A percentile compares a stretch with the other conserved stretches of the same genome.
These are phyloP conservation scores for Rubia tinctorum DNA, from an alignment of 305 asterid species.

Conservation along the genomic window DNA sequence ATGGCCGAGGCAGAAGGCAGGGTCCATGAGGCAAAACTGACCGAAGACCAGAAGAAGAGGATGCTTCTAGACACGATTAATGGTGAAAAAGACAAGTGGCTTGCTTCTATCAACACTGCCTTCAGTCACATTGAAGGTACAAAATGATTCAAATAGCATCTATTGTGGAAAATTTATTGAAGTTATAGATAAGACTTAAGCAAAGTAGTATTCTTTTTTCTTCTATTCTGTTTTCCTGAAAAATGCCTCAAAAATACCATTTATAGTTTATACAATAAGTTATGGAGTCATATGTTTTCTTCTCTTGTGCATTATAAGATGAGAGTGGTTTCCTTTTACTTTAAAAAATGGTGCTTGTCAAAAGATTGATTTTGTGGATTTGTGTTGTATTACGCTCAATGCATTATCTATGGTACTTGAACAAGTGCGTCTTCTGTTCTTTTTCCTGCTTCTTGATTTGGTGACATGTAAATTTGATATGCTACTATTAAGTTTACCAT, in stretches of 20 bases:
- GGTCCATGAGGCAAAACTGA: slow-evolving; percentile 87
- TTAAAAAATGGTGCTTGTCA: not conserved
- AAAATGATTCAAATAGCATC: slow-evolving; percentile 1
- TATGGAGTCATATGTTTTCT: not conserved
- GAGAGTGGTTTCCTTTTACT: not conserved
- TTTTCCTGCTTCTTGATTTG: not conserved
- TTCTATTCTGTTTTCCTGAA: not conserved
- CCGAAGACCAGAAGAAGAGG: slow-evolving; percentile 87
- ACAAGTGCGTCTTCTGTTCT: not conserved
- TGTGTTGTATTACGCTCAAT: not conserved
- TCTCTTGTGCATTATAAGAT: no score
- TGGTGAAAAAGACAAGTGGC: slow-evolving; percentile 99
- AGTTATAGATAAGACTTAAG: not conserved
- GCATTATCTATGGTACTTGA: not conserved
- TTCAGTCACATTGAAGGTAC: slow-evolving; percentile 92
- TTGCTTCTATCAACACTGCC: slow-evolving; percentile 90
- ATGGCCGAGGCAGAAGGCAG: slow-evolving; percentile 97
- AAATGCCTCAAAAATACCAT: not conserved
- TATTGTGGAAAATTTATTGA: not conserved
- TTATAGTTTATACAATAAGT: not conserved
- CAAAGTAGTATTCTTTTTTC: not conserved
- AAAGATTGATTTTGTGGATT: not conserved
- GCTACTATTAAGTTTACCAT: not conserved
- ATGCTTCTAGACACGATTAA: slow-evolving; percentile 76
- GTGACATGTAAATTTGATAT: not conserved